Evolutionary conservation across 164 flowering plant species (phyloP), one percentile per base, ranked within the genome.

Genomic region (Macadamia tetraphylla): DNA sequence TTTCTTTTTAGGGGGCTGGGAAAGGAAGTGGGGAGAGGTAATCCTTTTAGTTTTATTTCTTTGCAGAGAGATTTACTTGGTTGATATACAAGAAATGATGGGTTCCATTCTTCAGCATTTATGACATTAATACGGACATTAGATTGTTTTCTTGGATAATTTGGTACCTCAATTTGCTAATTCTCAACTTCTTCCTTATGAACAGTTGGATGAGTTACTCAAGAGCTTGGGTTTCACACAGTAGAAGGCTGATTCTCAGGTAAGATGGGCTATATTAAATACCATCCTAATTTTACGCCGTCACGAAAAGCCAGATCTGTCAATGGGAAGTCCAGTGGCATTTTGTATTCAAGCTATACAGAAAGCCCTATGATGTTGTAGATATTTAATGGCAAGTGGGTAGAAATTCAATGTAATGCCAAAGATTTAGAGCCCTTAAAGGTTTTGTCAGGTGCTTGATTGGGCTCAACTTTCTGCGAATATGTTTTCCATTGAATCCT

Each of bases 221-320:
- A 82, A 82, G 58, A 66, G 90, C 74, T 76, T 87, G 76, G 92
- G 96, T 2, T 90, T 94, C 76, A 87, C 94, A 3, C 92, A 91
- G 78, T 90, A 90, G 95, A 88, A 91, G 70, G 89, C 91, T 9
- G 93, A 94, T 77, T 90, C 95, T 64, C 97, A 91, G 75, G 96
- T 94, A 18, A 81, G 98, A 75, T 94, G 98, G 97, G 88, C 97
- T 35, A 89, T 94, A 1, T 80, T 91, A 57, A 94, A 91, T 74
- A 91, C 95, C 3, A 70, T 85, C 67, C 58, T 87, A 17, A 71
- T 87, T 23, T 63, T 90, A 60, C 96, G 97, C 44, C 91, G 92
- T 35, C 97, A 90, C 68, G 87, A 68, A 67, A 13, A 48, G 85
- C 88, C 29, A 81, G 91, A 62, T 73, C 73, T 94, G 98, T 72